Base-by-base conservation (phyloP, 2,329 filamentous ascomycete genomes). In the Elsinoe arachidis region DNA sequence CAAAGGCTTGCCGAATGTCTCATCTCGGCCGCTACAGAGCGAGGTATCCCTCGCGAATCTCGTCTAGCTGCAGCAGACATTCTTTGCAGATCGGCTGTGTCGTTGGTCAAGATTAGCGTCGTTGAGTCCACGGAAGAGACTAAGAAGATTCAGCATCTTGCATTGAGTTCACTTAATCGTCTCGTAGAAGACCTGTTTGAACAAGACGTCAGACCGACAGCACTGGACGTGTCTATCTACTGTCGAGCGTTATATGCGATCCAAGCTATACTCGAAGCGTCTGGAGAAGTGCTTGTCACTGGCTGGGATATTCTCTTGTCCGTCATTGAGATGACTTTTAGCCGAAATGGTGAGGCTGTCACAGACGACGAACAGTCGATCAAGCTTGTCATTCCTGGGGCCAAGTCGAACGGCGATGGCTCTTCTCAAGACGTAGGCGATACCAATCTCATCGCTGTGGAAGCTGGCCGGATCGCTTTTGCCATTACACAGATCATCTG, bases 401-500 rank as follows among this genome's bases (percentile, higher is more conserved):
- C 6, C 35, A 43, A 44, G 5, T 7, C 26, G 1, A 14, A 35
- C 12, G 30, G 33, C 14, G 12, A 5, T 7, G 17, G 15, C 15
- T 15, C 46, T 11, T 2, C 46, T 10, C 10, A 51, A 15, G 14
- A 15, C n/a, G 4, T n/a, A 33, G 26, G 10, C 4, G 43, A 35
- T 23, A 9, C 15, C n/a, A 9, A 69, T n/a, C 66, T 77, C 9
- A 70, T 76, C 5, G 92, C 90, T 11, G 79, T 84, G 44, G 86
- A 85, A 62, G 80, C 97, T 19, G 87, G 96, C 54, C 82, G 90
- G 60, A 86, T 89, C 14, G 88, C 92, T 0, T 99, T 99, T 69
- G 87, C 83, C 62, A 95, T 91, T 1, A 76, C 95, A 11, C 90
- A 97, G 69, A 82, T 99, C 2, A 87, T 99, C 46, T 95, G 91